Conservation (phyloP, 306 rosid species). For the Abrus precatorius region DNA sequence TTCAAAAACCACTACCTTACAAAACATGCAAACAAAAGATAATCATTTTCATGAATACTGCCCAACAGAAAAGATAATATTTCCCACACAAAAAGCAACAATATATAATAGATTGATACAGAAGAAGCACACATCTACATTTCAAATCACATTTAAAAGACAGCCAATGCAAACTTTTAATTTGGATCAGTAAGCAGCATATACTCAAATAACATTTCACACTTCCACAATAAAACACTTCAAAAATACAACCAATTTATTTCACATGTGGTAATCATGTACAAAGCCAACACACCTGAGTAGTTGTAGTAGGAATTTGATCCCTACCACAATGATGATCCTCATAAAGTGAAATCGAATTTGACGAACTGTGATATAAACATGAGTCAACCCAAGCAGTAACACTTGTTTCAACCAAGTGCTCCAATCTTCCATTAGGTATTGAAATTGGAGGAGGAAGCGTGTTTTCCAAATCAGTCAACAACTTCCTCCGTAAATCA, state of each 20-base stretch:
- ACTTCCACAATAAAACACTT: neutral
- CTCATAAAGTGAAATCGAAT: slow-evolving; percentile 71
- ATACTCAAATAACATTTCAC: neutral
- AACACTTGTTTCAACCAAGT: slow-evolving; percentile 76
- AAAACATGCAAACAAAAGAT: slow-evolving; percentile 7
- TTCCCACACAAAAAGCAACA: neutral
- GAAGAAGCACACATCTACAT: neutral
- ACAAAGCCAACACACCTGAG: slow-evolving; percentile 69
- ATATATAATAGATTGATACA: neutral
- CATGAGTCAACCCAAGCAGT: slow-evolving; percentile 76
- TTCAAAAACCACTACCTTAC: neutral
- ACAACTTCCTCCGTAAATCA: slow-evolving; percentile 60
- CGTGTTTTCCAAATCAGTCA: slow-evolving; percentile 70
- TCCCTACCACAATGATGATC: slow-evolving; percentile 82
- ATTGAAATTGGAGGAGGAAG: slow-evolving; percentile 73
- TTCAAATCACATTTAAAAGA: slow-evolving; percentile 10
- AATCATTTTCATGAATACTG: neutral
- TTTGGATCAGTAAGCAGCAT: slow-evolving; percentile 29
- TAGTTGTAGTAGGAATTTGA: slow-evolving; percentile 76
- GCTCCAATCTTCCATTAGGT: slow-evolving; percentile 78
- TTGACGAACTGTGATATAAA: slow-evolving; percentile 67
- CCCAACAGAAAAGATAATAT: neutral
- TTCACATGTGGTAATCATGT: neutral
- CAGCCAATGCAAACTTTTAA: neutral
- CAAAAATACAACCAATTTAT: slow-evolving; percentile 2